These are phyloP conservation scores for Kwoniella mangroviensis DNA, from an alignment of 768 basidiomycete genomes.

Conservation along the genomic window DNA sequence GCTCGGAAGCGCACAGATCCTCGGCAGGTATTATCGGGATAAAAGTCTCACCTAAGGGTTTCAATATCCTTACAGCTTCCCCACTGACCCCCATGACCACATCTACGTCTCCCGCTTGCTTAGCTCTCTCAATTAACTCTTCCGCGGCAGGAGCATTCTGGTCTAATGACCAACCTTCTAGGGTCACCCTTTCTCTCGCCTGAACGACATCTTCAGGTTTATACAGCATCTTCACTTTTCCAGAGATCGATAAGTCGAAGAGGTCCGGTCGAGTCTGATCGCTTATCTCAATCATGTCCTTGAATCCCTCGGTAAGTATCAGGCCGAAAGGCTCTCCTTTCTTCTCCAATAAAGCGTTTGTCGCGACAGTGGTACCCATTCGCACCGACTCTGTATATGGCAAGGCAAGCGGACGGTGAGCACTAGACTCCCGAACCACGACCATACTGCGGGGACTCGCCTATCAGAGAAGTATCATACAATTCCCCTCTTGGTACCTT, in stretches of 20 bases:
- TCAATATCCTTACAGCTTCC: conserved; percentile 71
- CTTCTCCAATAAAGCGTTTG: conserved; percentile 45
- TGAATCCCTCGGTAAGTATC: conserved; percentile 46
- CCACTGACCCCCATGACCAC: conserved; percentile 55
- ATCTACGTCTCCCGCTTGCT: conserved; percentile 39
- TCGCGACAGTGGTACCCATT: conserved; percentile 42
- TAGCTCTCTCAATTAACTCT: conserved; percentile 25
- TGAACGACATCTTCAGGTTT: conserved; percentile 64
- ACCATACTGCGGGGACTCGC: conserved; percentile 9
- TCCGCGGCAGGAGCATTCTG: conserved; percentile 31
- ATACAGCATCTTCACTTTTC: conserved; percentile 39
- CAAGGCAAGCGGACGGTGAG: conserved; percentile 1
- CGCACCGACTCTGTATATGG: conserved; percentile 22
- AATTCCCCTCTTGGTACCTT: conserved; percentile 25
- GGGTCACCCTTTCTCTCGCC: conserved; percentile 40
- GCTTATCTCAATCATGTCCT: conserved; percentile 38
- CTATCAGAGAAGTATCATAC: conserved; percentile 39
- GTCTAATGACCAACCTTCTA: conserved; percentile 41
- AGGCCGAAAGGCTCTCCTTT: conserved; percentile 45
- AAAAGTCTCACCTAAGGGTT: conserved; percentile 62
- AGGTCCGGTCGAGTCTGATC: conserved; percentile 67
- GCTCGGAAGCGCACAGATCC: too few species aligned
- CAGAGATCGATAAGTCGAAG: conserved; percentile 72
- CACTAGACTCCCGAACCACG: neutral
- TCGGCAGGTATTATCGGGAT: too few species aligned